A percentile compares a stretch with the other conserved stretches of the same genome.
These are phyloP conservation scores for Aspergillus nidulans DNA, from an alignment of 495 filamentous ascomycete species.

Conservation along the genomic window DNA sequence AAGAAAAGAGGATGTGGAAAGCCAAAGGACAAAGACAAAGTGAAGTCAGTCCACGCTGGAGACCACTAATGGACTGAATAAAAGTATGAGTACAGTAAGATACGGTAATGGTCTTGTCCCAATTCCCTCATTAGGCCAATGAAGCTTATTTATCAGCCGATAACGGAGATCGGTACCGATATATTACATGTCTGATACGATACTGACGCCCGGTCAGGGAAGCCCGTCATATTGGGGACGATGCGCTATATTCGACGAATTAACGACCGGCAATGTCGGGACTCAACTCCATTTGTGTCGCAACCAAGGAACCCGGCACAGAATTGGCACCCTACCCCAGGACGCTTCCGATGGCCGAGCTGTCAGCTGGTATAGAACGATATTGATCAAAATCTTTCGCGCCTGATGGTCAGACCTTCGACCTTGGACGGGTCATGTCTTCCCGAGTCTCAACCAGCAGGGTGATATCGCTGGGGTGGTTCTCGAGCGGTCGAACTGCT, in stretches of 20 bases:
- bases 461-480: too few relatives aligned
- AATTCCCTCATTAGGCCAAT: background rate
- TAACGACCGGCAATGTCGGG: background rate
- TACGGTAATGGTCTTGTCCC: too few relatives aligned
- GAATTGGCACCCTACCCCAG: background rate
- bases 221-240: conserved; percentile 3
- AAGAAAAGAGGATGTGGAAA: background rate
- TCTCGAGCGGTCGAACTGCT: too few relatives aligned
- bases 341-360: background rate
- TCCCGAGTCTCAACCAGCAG: too few relatives aligned
- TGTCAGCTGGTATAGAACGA: background rate
- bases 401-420: too few relatives aligned
- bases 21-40: conserved; percentile 3
- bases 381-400: too few relatives aligned
- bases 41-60: background rate
- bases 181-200: background rate
- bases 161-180: background rate
- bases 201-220: background rate
- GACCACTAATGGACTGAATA: too few relatives aligned
- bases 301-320: background rate
- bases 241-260: background rate
- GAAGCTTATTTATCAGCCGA: background rate
- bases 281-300: background rate
- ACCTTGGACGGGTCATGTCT: too few relatives aligned
- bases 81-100: too few relatives aligned